These are phyloP conservation scores for Periglandula ipomoeae DNA, from an alignment of 2,329 filamentous ascomycete genomes.

Conservation along the genomic window DNA sequence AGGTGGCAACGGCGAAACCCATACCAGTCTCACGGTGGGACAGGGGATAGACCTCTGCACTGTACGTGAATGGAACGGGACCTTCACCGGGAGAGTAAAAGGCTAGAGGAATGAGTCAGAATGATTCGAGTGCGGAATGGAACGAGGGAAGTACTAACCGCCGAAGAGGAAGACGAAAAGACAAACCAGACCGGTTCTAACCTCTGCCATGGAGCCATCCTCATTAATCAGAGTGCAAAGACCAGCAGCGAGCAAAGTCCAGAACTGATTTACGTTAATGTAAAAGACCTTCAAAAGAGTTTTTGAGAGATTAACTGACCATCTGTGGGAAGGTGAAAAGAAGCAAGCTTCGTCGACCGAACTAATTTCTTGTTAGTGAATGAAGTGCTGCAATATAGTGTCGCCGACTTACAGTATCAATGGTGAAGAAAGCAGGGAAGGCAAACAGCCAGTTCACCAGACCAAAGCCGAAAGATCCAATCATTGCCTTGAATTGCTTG, in stretches of 20 bases:
- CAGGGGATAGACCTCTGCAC: slow-evolving; percentile 54
- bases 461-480: slow-evolving; percentile 38
- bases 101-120: slow-evolving; percentile 16
- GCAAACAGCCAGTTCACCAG: slow-evolving; percentile 57
- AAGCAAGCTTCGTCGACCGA: slow-evolving; percentile 51
- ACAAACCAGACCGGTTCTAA: slow-evolving; percentile 45
- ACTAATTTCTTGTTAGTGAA: slow-evolving; percentile 20
- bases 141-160: slow-evolving; percentile 15
- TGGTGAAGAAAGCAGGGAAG: slow-evolving; percentile 57
- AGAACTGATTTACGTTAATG: slow-evolving; percentile 19
- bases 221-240: slow-evolving; percentile 27
- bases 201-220: slow-evolving; percentile 21
- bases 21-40: slow-evolving; percentile 56
- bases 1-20: slow-evolving; percentile 53
- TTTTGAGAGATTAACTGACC: slow-evolving; percentile 25
- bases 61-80: slow-evolving; percentile 53
- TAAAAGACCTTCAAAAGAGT: not conserved
- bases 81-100: slow-evolving; percentile 60
- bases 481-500: slow-evolving; percentile 36
- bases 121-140: too few species aligned
- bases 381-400: not conserved
- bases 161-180: slow-evolving; percentile 58
- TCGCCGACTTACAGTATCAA: slow-evolving; percentile 39
- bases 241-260: slow-evolving; percentile 41
- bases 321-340: slow-evolving; percentile 60